Base-by-base conservation (phyloP, 768 basidiomycete species). In the Lactarius trivialis region DNA sequence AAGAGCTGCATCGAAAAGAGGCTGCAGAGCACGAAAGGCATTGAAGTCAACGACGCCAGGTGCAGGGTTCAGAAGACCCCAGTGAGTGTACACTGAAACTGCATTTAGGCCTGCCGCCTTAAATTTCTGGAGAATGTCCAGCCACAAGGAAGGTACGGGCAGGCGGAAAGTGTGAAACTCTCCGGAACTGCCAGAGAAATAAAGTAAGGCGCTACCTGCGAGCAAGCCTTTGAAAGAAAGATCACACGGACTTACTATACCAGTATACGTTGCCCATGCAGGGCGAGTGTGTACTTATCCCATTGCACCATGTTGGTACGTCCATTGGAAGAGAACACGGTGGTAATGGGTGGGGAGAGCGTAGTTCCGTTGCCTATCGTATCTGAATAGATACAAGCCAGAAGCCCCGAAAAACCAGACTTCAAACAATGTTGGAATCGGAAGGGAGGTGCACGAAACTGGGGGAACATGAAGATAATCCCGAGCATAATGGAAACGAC, bases 111-210 rank as follows among this genome's bases (percentile, higher is more conserved):
- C 91, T 0, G 88, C 84, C 5, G 89, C 91, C 68, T 89, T 89
- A 62, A 83, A 76, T 70, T 89, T 93, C 66, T 93, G 85, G 45
- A 93, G 80, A 55, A 93, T 84, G 68, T 92, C 91, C 14, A 83
- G 78, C 90, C 91, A 93, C 59, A 93, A 72, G 3, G 82, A 82
- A 17, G 87, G 89, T 0, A 91, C 86, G 11, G 89, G 91, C 8
- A 93, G 74, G 26, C 89, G 82, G 75, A 89, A 93, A 0, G 89
- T 83, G 68, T 92, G 91, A 71, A 91, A 90, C 71, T 92, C 91
- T 60, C 91, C 91, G 0, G 88, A 89, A 68, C 90, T 91, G 61
- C 8, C 43, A 12, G 34, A 37, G 33, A 52, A 24, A 14, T 24
- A 24, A 24, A 28, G 55, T 26, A 56, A 43, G 39, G 41, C 19